Evolutionary conservation across 2,329 filamentous ascomycete genomes (phyloP), one percentile per base, ranked within the genome.

Genomic region (Rhynchosporium secalis): DNA sequence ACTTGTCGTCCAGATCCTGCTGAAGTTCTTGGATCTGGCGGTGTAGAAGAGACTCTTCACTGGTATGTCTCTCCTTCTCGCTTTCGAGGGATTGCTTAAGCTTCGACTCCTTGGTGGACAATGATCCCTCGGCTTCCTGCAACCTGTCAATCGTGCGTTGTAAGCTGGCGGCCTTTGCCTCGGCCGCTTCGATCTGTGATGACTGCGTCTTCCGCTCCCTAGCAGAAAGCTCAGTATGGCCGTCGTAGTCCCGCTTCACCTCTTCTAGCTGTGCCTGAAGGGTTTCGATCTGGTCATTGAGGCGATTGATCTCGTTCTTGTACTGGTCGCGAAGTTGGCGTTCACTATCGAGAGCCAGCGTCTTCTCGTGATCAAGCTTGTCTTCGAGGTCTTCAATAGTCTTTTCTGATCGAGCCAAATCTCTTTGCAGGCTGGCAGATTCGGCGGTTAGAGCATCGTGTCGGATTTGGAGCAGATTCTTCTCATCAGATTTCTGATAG

Each of bases 1-100:
- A 85, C 65, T 88, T 86, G 33, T 83, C 79, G 61, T 88, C 82
- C 12, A 95, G 80, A 62, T 92, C 90, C 54, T 86, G 82, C 70
- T 89, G 87, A 9, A 95, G 79, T 56, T 89, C 87, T 52, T 89
- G 84, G 57, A 96, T 85, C 73, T 95, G 90, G n/a, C 84, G 82
- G 65, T 80, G 84, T 56, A 96, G 78, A 7, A 87, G 77, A 10
- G 83, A 83, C 72, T 94, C 89, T 69, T 94, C 89, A 60, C 83
- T 85, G 66, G 82, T 82, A 70, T 95, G 87, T 29, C 90, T 86
- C 65, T 91, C 83, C 52, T 83, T 83, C 71, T 93, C 90, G 70
- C 84, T 89, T 65, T 88, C 82, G 12, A 92, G 79, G 3, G 86
- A 85, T 70, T 87, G 82, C 72, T 90, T 85, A 20, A 92, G 76